A percentile compares a stretch with the other conserved stretches of the same genome.
Evolutionary conservation across 768 basidiomycete species (phyloP).

Genomic region (Galerina marginata): DNA sequence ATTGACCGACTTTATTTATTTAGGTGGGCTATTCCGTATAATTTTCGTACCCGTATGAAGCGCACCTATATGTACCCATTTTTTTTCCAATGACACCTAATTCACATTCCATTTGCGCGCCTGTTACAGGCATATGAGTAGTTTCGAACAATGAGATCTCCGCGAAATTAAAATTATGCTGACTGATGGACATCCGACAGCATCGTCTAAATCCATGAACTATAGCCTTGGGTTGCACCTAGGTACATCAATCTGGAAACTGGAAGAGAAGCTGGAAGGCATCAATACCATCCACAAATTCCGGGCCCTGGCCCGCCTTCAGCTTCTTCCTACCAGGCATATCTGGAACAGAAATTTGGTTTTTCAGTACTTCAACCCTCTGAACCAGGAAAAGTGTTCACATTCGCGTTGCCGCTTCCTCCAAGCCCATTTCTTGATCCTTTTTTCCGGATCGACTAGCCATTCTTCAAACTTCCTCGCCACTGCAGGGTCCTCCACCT

Average conservation of each 20-base stretch:
- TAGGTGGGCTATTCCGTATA: not conserved
- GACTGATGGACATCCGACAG: no score
- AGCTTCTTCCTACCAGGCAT: not conserved
- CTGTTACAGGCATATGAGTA: no score
- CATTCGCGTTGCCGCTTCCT: conserved; percentile 43
- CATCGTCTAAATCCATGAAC: no score
- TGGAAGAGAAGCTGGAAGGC: conserved; percentile 4
- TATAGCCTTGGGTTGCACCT: no score
- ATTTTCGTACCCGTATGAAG: not conserved
- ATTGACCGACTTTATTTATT: not conserved
- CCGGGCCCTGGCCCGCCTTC: not conserved
- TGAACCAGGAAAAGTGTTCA: conserved; percentile 23
- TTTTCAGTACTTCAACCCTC: not conserved
- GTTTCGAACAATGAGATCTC: no score
- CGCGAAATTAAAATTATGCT: no score
- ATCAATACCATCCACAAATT: not conserved
- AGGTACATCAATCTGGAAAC: not conserved
- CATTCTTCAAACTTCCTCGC: conserved; percentile 38
- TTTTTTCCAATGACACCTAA: no score
- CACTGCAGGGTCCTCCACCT: conserved; percentile 34
- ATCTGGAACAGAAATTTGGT: not conserved
- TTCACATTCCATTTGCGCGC: no score
- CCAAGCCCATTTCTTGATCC: conserved; percentile 47
- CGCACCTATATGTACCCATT: not conserved
- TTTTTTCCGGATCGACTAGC: conserved; percentile 36